phyloP scores from a whole-genome alignment of 768 basidiomycete genomes.

The Leccinellum rugosiceps region DNA sequence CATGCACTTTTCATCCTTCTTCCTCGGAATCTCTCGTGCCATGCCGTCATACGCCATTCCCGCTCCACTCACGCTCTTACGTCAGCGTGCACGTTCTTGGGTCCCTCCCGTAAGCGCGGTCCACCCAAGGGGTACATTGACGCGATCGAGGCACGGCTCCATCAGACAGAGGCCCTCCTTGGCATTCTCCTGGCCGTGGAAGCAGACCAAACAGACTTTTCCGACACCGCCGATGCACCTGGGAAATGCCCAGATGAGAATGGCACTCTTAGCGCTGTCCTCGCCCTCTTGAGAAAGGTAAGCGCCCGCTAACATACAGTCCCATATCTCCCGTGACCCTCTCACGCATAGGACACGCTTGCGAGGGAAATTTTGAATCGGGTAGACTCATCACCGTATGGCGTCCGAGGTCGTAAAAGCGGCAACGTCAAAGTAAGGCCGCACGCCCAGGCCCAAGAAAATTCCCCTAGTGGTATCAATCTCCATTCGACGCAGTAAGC shows the following conservation, averaged over 20 bases:
- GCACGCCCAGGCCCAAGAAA: constrained; percentile 20
- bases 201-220: constrained; percentile 20
- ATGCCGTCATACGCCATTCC: not conserved
- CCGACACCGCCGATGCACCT: constrained; percentile 34
- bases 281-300: constrained; percentile 52
- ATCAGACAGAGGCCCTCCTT: constrained; percentile 87
- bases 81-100: constrained; percentile 72
- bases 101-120: constrained; percentile 78
- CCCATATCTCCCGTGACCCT: not conserved
- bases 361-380: constrained; percentile 78
- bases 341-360: constrained; percentile 57
- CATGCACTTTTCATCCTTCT: not conserved
- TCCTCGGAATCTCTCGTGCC: not conserved
- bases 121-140: constrained; percentile 95
- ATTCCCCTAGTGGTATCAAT: constrained; percentile 30
- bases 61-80: constrained; percentile 6
- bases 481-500: constrained; percentile 64
- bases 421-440: constrained; percentile 32
- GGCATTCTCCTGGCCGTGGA: constrained; percentile 67
- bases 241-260: constrained; percentile 13
- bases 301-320: constrained; percentile 7
- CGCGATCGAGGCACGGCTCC: constrained; percentile 86
- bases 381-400: constrained; percentile 80
- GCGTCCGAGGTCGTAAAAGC: constrained; percentile 63
- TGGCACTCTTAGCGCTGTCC: constrained; percentile 31